phyloP scores from a whole-genome alignment of 2,329 filamentous ascomycete species.

The Fusarium vanettenii region DNA sequence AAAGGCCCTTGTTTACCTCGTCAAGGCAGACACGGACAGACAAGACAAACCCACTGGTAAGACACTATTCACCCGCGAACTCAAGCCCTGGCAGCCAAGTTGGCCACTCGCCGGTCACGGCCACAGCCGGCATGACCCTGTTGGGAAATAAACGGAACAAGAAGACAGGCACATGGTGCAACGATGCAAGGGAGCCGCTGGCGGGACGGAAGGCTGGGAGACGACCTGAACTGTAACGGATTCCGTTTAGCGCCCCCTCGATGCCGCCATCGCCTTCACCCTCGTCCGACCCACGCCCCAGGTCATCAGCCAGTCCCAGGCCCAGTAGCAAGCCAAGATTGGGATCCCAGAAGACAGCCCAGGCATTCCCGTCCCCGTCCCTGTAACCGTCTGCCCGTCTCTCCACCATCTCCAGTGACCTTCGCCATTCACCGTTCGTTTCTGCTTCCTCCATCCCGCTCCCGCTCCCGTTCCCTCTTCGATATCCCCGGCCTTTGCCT shows the following conservation, averaged over 20 bases:
- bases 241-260: constrained; percentile 44
- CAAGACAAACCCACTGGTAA: constrained; percentile 25
- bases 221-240: constrained; percentile 38
- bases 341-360: constrained; percentile 31
- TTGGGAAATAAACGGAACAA: constrained; percentile 16
- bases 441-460: constrained; percentile 30
- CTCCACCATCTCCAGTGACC: constrained; percentile 36
- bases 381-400: constrained; percentile 36
- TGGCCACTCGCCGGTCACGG: constrained; percentile 25
- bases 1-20: constrained; percentile 1
- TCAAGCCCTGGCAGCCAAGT: constrained; percentile 14
- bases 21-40: constrained; percentile 20
- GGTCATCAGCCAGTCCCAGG: constrained; percentile 35
- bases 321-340: constrained; percentile 33
- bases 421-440: constrained; percentile 36
- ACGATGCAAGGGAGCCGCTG: constrained; percentile 18
- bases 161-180: not conserved
- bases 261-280: constrained; percentile 44
- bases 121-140: constrained; percentile 18
- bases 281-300: constrained; percentile 36
- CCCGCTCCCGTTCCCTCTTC: constrained; percentile 19
- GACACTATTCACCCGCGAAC: constrained; percentile 19
- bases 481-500: constrained; percentile 14
- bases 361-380: constrained; percentile 37
- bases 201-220: constrained; percentile 15